These are phyloP conservation scores for Penicillium sp. DNA, from an alignment of 2,329 filamentous ascomycete genomes.

Conservation along the genomic window DNA sequence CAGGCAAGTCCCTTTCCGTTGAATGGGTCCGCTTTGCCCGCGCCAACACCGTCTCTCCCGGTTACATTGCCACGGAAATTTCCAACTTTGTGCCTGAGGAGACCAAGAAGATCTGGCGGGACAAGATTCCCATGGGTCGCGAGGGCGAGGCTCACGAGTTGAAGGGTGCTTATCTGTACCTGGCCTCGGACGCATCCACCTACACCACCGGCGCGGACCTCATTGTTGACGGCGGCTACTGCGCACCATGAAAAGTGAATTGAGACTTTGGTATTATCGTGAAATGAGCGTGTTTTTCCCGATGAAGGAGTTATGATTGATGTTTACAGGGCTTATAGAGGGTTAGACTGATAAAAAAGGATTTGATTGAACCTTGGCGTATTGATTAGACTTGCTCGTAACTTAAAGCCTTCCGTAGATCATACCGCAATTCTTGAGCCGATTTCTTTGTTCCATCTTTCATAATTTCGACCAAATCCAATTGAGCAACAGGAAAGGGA, in stretches of 20 bases:
- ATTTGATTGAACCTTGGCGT: neutral
- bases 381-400: neutral
- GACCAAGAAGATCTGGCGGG: constrained; percentile 72
- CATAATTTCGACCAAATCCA: too few species aligned
- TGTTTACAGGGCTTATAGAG: neutral
- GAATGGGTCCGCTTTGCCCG: constrained; percentile 78
- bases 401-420: neutral
- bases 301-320: neutral
- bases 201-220: constrained; percentile 79
- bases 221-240: constrained; percentile 75
- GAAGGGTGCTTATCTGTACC: constrained; percentile 80
- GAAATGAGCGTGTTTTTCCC: neutral
- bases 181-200: constrained; percentile 79
- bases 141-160: constrained; percentile 74
- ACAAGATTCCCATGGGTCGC: constrained; percentile 78
- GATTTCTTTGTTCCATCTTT: neutral
- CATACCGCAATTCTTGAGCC: neutral
- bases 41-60: constrained; percentile 72
- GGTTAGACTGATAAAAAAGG: neutral
- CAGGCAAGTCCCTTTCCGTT: constrained; percentile 70
- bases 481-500: neutral
- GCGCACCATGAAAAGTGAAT: constrained; percentile 7
- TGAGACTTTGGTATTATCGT: neutral
- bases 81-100: constrained; percentile 66
- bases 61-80: constrained; percentile 76